Evolutionary conservation across 805 yeast species (phyloP).

Genomic region (Monosporozyma solicola): DNA sequence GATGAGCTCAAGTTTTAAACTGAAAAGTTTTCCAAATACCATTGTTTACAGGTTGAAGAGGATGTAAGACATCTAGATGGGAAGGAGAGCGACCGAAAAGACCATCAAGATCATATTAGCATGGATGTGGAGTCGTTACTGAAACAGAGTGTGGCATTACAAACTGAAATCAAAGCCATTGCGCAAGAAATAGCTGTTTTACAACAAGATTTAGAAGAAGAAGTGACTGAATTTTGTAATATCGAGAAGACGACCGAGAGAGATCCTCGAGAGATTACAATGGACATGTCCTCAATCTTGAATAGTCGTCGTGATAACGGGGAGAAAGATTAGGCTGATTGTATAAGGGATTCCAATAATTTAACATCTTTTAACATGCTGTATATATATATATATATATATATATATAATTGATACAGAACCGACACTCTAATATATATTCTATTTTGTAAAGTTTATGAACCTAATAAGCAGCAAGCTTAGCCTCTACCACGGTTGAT

Average conservation of each 20-base stretch:
- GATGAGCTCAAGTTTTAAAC: not conserved
- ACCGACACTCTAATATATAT: not conserved
- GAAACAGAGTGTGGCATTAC: constrained; percentile 10
- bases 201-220: not conserved
- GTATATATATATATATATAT: no score
- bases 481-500: constrained; percentile 25
- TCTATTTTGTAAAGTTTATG: not conserved
- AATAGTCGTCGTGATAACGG: not conserved
- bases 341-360: not conserved
- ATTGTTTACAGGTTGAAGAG: not conserved
- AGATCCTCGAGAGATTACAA: not conserved
- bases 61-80: not conserved
- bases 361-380: not conserved
- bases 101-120: not conserved
- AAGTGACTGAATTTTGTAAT: not conserved
- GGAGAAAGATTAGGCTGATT: not conserved
- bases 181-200: constrained; percentile 13
- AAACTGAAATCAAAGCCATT: constrained; percentile 17
- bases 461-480: constrained; percentile 1
- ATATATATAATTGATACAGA: not conserved
- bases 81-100: not conserved
- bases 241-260: not conserved
- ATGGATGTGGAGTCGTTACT: not conserved
- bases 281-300: not conserved
- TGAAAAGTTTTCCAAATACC: constrained; percentile 1